Evolutionary conservation across 345 rosid genomes (phyloP).

Genomic region (Linum tenue): DNA sequence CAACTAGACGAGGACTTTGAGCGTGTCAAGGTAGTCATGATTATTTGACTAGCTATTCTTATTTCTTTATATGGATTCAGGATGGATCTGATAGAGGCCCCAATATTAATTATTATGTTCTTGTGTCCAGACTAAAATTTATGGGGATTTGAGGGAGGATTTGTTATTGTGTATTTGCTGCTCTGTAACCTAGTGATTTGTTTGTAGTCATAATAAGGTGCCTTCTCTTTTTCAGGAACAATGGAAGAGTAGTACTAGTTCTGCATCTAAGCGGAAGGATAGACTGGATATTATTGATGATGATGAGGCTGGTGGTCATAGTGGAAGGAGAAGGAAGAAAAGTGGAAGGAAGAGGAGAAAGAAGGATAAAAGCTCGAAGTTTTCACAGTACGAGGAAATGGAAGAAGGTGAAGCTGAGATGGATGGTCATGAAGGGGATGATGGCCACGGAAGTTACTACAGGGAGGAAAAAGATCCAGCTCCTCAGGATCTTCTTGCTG

Average conservation of each 20-base stretch:
- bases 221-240: conserved; percentile 49
- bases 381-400: conserved; percentile 38
- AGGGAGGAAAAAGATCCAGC: conserved; percentile 40
- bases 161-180: too few relatives aligned
- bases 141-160: not conserved
- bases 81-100: conserved; percentile 4
- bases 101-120: not conserved
- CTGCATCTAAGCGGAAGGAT: conserved; percentile 71
- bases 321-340: conserved; percentile 68
- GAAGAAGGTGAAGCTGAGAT: conserved; percentile 63
- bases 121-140: not conserved
- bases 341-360: conserved; percentile 84
- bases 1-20: conserved; percentile 84
- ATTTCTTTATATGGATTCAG: conserved; percentile 8
- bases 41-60: too few relatives aligned
- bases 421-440: conserved; percentile 77
- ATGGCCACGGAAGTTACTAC: conserved; percentile 42
- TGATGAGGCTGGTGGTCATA: conserved; percentile 72
- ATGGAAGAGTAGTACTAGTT: conserved; percentile 69
- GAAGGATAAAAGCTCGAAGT: conserved; percentile 78
- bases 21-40: conserved; percentile 57
- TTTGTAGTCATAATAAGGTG: not conserved
- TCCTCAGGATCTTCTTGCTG: conserved; percentile 69
- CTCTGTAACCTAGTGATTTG: not conserved
- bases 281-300: conserved; percentile 46